phyloP scores from a whole-genome alignment of 306 rosid species.

The Vigna nakashimae region DNA sequence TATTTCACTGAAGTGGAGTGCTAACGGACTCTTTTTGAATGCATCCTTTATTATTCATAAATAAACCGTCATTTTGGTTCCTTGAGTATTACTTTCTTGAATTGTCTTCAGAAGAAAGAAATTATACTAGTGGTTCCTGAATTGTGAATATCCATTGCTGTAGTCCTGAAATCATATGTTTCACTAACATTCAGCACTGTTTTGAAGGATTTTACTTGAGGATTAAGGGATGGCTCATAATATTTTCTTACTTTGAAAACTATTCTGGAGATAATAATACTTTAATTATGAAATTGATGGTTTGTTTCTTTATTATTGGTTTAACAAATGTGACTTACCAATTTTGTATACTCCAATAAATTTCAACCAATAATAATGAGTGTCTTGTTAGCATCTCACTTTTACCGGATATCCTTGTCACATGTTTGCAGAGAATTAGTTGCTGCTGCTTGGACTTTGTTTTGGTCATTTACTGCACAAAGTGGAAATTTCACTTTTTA shows the following conservation, averaged over 20 bases:
- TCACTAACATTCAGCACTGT: too few species aligned
- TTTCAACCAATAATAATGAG: too few species aligned
- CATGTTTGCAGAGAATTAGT: neutral
- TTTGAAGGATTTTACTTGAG: too few species aligned
- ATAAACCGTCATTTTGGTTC: neutral
- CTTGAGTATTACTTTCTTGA: neutral
- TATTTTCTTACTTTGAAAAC: too few species aligned
- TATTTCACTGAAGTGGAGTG: neutral
- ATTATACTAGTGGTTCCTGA: neutral
- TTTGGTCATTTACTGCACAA: neutral
- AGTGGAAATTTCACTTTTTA: neutral
- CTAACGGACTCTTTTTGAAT: neutral
- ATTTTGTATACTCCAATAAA: too few species aligned
- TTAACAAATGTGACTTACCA: too few species aligned
- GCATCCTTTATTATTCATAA: neutral
- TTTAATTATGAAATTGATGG: too few species aligned
- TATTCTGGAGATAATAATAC: too few species aligned
- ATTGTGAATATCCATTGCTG: neutral
- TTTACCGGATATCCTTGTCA: neutral
- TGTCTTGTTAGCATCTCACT: too few species aligned
- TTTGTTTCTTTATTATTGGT: too few species aligned
- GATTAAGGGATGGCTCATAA: too few species aligned
- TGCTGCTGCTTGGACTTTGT: neutral
- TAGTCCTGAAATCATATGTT: too few species aligned
- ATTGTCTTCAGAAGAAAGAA: neutral